These are phyloP conservation scores for Lactarius tabidus DNA, from an alignment of 768 basidiomycete genomes.

Conservation along the genomic window DNA sequence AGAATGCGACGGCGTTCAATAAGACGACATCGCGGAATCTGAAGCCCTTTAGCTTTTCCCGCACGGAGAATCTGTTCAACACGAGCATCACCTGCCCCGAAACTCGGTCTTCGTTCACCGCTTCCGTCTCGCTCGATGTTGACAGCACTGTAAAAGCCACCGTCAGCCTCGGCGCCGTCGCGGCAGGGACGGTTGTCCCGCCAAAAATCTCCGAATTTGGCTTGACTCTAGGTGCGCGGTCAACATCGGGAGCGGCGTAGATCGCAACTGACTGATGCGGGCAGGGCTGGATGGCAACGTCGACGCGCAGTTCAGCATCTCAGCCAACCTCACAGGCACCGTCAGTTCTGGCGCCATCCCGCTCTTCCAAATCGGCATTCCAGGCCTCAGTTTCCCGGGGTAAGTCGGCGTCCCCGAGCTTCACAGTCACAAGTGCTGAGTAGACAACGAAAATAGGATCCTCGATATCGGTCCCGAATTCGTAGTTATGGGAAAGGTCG, in stretches of 20 bases:
- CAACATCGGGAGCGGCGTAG: not conserved
- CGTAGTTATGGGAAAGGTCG: conserved; percentile 36
- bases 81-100: not conserved
- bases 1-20: not conserved
- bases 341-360: not conserved
- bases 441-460: conserved; percentile 32
- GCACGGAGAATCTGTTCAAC: not conserved
- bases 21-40: not conserved
- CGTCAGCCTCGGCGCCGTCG: conserved; percentile 8
- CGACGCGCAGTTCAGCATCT: not conserved
- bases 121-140: conserved; percentile 7
- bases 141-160: not conserved
- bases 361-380: conserved; percentile 37
- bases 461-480: conserved; percentile 48
- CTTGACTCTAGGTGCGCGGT: conserved; percentile 8
- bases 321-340: not conserved
- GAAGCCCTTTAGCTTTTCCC: not conserved
- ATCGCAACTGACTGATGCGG: not conserved
- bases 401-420: not conserved
- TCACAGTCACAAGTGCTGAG: not conserved
- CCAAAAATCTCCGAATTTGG: conserved; percentile 9
- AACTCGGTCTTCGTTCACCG: not conserved
- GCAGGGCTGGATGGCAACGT: not conserved
- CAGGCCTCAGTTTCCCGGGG: conserved; percentile 36
- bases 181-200: conserved; percentile 13